Percentiles rank a stretch among this genome's conserved stretches.
Evolutionary conservation across 2,329 filamentous ascomycete genomes (phyloP).

Genomic region (Aspergillus fijiensis): DNA sequence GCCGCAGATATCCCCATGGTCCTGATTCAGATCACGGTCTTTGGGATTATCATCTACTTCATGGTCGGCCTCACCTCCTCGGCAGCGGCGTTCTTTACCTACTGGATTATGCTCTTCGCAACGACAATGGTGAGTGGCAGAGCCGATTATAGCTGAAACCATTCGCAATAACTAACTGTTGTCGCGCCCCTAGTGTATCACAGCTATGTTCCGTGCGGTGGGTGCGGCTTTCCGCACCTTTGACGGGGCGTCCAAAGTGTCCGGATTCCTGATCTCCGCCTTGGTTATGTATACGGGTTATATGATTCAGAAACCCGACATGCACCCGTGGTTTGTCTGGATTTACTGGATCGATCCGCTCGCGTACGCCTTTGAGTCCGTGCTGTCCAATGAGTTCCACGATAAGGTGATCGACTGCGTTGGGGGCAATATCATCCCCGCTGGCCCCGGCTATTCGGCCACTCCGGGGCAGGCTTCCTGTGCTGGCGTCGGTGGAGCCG

Average conservation of each 20-base stretch:
- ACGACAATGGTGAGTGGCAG: slow-evolving; percentile 39
- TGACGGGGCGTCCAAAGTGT: slow-evolving; percentile 56
- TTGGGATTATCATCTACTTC: slow-evolving; percentile 60
- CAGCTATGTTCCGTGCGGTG: slow-evolving; percentile 54
- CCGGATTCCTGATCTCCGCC: slow-evolving; percentile 27
- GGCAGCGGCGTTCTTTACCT: slow-evolving; percentile 60
- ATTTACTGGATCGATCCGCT: slow-evolving; percentile 75
- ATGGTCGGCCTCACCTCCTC: slow-evolving; percentile 56
- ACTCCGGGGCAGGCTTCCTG: slow-evolving; percentile 50
- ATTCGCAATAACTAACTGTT: no score
- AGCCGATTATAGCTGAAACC: no score
- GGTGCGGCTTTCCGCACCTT: slow-evolving; percentile 56
- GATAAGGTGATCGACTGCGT: slow-evolving; percentile 56
- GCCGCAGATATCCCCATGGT: slow-evolving; percentile 52
- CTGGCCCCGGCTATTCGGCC: slow-evolving; percentile 39
- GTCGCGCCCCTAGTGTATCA: slow-evolving; percentile 44
- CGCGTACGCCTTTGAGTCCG: slow-evolving; percentile 72
- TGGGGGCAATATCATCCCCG: slow-evolving; percentile 39
- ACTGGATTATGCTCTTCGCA: slow-evolving; percentile 52
- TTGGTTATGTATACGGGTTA: slow-evolving; percentile 49
- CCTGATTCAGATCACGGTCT: slow-evolving; percentile 57
- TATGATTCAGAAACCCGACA: slow-evolving; percentile 50
- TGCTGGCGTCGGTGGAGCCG: slow-evolving; percentile 49
- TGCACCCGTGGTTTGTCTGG: slow-evolving; percentile 77
- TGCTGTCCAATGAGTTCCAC: slow-evolving; percentile 81